Base-by-base conservation (phyloP, 1,139 yeast genomes). In the Eremothecium sinecaudum region DNA sequence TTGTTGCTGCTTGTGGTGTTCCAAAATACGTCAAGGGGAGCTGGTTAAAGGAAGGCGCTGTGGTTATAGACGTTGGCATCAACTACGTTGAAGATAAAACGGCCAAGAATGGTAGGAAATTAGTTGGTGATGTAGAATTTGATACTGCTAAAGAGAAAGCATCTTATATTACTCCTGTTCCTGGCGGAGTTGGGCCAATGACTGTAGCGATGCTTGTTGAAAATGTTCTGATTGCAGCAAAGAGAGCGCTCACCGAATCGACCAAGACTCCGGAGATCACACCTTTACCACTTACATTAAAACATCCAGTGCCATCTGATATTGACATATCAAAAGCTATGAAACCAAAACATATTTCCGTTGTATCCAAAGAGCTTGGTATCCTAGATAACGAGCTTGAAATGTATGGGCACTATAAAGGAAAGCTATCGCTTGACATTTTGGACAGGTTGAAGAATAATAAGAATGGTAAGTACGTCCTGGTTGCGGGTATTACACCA, bases 181-280 rank as follows among this genome's bases (percentile, higher is more conserved):
- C 92, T 23, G 90, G 92, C 57, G 92, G 92, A 46, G 92, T 80
- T 46, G 92, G 92, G 24, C 92, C 92, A 46, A 80, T 80, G 92
- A 80, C 92, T 19, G 90, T 80, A 26, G 87, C 86, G 28, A 79
- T 79, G 86, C 68, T 80, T 42, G 71, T 81, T 43, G 68, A 76
- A 34, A 80, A 80, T 49, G 81, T 80, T 4, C 63, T 73, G 39
- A 64, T 67, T 40, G 79, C 82, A 31, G 81, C 83, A n/a, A 63
- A 74, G 40, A 53, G 71, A 48, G 73, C 68, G 31, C 37, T 53
- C 12, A 38, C 44, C 13, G 45, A 64, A 37, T 63, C 66, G 47
- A 66, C 67, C 46, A 65, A 61, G 42, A 61, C 71, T 36, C 73
- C 77, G 21, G 62, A 62, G 35, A 71, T 73, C 55, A 61, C 71